Percentiles rank a stretch among this genome's conserved stretches.
Evolutionary conservation across 2,329 filamentous ascomycete genomes (phyloP).

Genomic region (Arthrinium phaeospermum): DNA sequence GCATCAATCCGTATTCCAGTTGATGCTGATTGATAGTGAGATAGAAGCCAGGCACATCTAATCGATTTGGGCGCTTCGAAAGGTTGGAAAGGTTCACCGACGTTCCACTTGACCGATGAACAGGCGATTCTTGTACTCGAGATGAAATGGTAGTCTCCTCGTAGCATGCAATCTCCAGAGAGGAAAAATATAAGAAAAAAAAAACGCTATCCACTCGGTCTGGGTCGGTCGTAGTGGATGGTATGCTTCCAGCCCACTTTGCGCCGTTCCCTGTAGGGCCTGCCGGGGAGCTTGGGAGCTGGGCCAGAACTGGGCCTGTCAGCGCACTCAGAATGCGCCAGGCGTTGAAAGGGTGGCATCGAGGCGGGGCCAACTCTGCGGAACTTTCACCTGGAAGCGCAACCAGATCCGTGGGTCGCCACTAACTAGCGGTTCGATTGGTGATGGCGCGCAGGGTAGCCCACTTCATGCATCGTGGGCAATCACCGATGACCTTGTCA

Average conservation of each 20-base stretch:
- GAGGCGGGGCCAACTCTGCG: not conserved
- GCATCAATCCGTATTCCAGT: constrained; percentile 10
- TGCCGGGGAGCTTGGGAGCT: too few species aligned
- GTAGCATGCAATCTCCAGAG: not conserved
- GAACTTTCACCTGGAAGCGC: constrained; percentile 1
- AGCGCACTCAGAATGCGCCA: not conserved
- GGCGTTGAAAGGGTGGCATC: not conserved
- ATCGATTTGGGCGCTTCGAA: not conserved
- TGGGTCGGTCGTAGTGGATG: constrained; percentile 8
- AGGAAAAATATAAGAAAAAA: not conserved
- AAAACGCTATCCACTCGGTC: constrained; percentile 1
- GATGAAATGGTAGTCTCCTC: not conserved
- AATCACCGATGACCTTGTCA: not conserved
- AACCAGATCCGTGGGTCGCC: constrained; percentile 12
- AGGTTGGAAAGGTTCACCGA: not conserved
- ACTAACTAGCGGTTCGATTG: not conserved
- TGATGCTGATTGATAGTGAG: not conserved
- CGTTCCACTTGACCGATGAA: constrained; percentile 5
- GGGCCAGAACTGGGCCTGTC: not conserved
- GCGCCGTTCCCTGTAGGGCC: constrained; percentile 11
- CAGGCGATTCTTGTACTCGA: constrained; percentile 5
- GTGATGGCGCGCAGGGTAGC: not conserved
- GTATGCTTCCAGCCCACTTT: not conserved
- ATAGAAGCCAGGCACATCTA: constrained; percentile 9
- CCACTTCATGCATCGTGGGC: not conserved